Conservation (phyloP, 306 rosid species). For the Quercus alba region DNA sequence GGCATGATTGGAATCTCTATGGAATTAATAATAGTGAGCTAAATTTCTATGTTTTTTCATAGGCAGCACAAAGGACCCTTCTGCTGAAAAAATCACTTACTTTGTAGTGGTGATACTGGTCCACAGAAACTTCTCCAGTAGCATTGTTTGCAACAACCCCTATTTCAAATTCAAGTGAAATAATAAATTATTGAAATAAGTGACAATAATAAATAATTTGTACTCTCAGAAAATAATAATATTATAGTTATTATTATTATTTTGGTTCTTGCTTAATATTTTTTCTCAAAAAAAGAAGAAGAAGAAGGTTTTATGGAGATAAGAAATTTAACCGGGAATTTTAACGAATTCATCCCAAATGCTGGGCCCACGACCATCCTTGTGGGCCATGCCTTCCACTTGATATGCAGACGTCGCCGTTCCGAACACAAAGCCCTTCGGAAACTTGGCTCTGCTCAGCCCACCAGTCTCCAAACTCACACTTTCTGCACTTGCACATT, state of each 20-base stretch:
- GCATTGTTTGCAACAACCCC: constrained; percentile 72
- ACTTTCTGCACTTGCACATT: constrained; percentile 11
- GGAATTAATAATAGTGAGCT: background rate
- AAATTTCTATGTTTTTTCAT: background rate
- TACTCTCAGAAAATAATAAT: no score
- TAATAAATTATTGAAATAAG: background rate
- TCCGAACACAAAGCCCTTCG: constrained; percentile 70
- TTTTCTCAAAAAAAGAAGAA: no score
- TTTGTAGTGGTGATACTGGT: constrained; percentile 86
- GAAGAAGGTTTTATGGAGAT: no score
- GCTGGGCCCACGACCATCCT: constrained; percentile 95
- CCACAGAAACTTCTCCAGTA: constrained; percentile 78
- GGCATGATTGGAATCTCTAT: no score
- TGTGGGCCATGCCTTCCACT: constrained; percentile 82
- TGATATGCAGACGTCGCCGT: constrained; percentile 92
- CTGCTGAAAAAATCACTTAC: constrained; percentile 26
- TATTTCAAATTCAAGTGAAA: constrained; percentile 10
- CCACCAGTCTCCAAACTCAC: constrained; percentile 48
- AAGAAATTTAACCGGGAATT: constrained; percentile 48
- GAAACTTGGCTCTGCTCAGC: constrained; percentile 50
- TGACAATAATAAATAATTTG: background rate
- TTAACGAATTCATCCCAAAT: constrained; percentile 79
- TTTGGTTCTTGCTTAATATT: no score
- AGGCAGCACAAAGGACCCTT: background rate
- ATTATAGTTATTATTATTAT: no score